These are phyloP conservation scores for Irpex rosettiformis DNA, from an alignment of 1,284 basidiomycete species.

Conservation along the genomic window DNA sequence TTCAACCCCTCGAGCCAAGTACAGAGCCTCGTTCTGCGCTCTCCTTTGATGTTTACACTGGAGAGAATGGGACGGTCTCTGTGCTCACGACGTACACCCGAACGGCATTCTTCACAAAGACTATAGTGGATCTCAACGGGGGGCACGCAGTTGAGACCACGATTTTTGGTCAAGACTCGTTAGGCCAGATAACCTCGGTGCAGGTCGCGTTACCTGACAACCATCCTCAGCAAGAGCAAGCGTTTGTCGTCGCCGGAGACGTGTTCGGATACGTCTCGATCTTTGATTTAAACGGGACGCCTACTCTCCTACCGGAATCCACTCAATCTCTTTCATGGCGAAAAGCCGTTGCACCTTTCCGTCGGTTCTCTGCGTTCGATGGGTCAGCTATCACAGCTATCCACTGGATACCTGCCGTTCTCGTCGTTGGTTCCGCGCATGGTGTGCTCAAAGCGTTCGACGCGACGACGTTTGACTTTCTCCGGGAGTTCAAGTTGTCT, in stretches of 20 bases:
- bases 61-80: slow-evolving; percentile 16
- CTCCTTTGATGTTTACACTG: slow-evolving; percentile 24
- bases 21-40: slow-evolving; percentile 6
- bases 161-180: slow-evolving; percentile 49
- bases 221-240: slow-evolving; percentile 29
- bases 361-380: slow-evolving; percentile 55
- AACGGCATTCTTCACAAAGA: slow-evolving; percentile 46
- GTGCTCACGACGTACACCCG: slow-evolving; percentile 45
- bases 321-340: background rate
- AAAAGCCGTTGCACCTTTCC: slow-evolving; percentile 30
- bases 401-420: slow-evolving; percentile 52
- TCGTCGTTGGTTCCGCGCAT: slow-evolving; percentile 61
- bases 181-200: slow-evolving; percentile 44
- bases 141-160: slow-evolving; percentile 32
- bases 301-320: slow-evolving; percentile 15
- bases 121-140: slow-evolving; percentile 32
- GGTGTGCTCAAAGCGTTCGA: slow-evolving; percentile 70
- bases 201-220: slow-evolving; percentile 41
- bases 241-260: slow-evolving; percentile 57
- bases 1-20: background rate
- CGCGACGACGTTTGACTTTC: slow-evolving; percentile 53
- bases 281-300: slow-evolving; percentile 46
- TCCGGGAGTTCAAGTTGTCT: slow-evolving; percentile 52
- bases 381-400: slow-evolving; percentile 61
- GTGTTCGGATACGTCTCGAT: slow-evolving; percentile 55